Evolutionary conservation across 148 eudicot genomes (phyloP).

Genomic region (Rhododendron kiyosumense): DNA sequence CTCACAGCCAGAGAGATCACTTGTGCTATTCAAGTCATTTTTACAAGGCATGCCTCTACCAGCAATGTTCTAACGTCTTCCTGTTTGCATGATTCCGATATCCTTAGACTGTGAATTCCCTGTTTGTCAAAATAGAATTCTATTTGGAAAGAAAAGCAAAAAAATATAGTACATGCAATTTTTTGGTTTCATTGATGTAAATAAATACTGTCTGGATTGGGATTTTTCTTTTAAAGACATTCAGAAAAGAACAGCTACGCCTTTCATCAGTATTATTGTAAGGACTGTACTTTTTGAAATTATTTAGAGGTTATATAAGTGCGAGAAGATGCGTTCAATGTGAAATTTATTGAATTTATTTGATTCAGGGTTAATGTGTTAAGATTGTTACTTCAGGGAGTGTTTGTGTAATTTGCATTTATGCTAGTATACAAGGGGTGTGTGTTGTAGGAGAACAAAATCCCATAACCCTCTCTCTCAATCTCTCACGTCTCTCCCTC

Average conservation of each 20-base stretch:
- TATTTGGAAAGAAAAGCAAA: not conserved
- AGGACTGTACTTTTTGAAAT: no score
- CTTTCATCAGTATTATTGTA: not conserved
- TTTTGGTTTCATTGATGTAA: not conserved
- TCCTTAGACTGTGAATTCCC: not conserved
- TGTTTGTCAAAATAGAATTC: not conserved
- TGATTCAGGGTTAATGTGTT: no score
- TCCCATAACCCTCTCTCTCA: no score
- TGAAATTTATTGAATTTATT: no score
- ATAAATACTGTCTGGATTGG: not conserved
- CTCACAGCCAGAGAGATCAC: constrained; percentile 81
- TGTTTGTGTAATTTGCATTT: no score
- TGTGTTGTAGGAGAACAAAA: no score
- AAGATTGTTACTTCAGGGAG: no score
- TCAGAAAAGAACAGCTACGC: not conserved
- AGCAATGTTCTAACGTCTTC: constrained; percentile 26
- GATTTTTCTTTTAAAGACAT: not conserved
- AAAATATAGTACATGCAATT: not conserved
- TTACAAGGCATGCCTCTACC: constrained; percentile 67
- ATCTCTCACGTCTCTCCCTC: no score
- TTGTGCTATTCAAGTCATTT: constrained; percentile 74
- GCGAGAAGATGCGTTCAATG: no score
- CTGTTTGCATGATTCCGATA: not conserved
- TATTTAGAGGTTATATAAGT: no score
- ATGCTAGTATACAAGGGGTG: no score